Evolutionary conservation across 2,329 filamentous ascomycete species (phyloP).

Genomic region (Coleophoma crateriformis): DNA sequence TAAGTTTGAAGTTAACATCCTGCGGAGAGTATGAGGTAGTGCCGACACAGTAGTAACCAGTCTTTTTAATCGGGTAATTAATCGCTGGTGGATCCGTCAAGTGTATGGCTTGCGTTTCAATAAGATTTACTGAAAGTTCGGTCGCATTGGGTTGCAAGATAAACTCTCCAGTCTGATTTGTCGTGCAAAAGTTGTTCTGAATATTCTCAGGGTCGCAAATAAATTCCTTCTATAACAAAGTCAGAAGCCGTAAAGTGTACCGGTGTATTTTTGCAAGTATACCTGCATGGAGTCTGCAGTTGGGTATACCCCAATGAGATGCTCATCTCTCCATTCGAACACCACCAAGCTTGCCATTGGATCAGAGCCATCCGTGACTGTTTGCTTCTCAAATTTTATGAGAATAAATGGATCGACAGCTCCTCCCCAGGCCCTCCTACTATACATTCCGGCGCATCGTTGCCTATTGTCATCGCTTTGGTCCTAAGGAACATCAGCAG

Average conservation of each 20-base stretch:
- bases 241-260: constrained; percentile 25
- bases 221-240: constrained; percentile 45
- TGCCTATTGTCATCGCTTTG: constrained; percentile 72
- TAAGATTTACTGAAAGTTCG: constrained; percentile 61
- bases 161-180: constrained; percentile 77
- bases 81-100: constrained; percentile 69
- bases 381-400: constrained; percentile 66
- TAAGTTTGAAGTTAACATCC: constrained; percentile 62
- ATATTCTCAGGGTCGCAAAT: constrained; percentile 76
- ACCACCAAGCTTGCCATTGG: constrained; percentile 79
- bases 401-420: constrained; percentile 84
- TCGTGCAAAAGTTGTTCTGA: constrained; percentile 64
- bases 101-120: constrained; percentile 77
- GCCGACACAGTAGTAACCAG: constrained; percentile 92
- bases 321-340: constrained; percentile 89
- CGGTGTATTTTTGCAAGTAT: constrained; percentile 19
- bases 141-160: constrained; percentile 74
- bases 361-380: constrained; percentile 55
- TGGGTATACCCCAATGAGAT: constrained; percentile 66
- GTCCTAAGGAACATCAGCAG: constrained; percentile 45
- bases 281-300: constrained; percentile 49
- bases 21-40: constrained; percentile 64
- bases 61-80: constrained; percentile 81
- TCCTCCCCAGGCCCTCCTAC: constrained; percentile 81
- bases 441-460: constrained; percentile 90